Evolutionary conservation across 306 rosid genomes (phyloP), one percentile per base, ranked within the genome.

Genomic region (Cucumis cinereus): DNA sequence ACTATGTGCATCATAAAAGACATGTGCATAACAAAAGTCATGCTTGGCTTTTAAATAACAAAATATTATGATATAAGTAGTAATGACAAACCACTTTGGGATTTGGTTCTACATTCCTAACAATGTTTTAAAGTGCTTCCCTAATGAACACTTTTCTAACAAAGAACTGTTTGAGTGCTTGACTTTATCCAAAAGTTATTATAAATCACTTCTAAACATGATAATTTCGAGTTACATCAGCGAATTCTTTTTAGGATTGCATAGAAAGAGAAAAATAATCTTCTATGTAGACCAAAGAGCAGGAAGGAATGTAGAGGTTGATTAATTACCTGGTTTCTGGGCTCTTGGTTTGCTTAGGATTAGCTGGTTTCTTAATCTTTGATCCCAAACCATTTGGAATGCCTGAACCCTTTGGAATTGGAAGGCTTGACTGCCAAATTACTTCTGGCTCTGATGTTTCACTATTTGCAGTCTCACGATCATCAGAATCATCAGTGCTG

Each of bases 391-490:
- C 90, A 12, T 81, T 87, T 67, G 96, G 84, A 81, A 82, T 15
- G 64, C 19, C 16, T 67, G 85, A 58, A 60, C 79, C 56, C 78
- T 82, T 89, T 54, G 83, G 88, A 56, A 79, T 67, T 54, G 83
- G 89, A 60, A 79, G 75, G 73, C 82, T 79, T 55, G 62, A 47
- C 16, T 82, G 87, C 96, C 96, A 93, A 79, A 80, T 83, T 77
- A 87, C n/a, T 84, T 93, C 97, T 57, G 90, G 79, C 71, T 91
- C 98, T 41, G 97, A 89, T 36, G 89, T 91, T 81, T 93, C 98
- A 72, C 96, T 89, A 2, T 91, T 89, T 80, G 89, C 89, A 79
- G 87, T 76, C 64, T 90, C 97, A 69, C 73, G 85, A 23, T 88
- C 99, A 76, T 93, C 94, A 64, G 88, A 85, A n/a, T 90, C 96